Conservation (phyloP, 2,329 filamentous ascomycete species). For the Berkeleyomyces rouxiae region DNA sequence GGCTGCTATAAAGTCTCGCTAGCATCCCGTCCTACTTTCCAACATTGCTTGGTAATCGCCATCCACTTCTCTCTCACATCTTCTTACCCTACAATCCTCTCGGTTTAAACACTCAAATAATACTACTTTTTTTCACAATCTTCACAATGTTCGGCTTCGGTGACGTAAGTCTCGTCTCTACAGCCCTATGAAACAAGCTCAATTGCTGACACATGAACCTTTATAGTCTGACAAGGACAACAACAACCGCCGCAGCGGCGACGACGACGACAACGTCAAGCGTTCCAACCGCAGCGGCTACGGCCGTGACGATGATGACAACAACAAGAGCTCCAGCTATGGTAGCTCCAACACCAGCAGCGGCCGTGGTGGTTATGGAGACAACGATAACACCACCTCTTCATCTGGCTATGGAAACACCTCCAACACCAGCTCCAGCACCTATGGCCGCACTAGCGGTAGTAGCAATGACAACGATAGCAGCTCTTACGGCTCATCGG, state of each 20-base stretch:
- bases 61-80: neutral
- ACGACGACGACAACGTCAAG: constrained; percentile 14
- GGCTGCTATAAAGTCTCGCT: neutral
- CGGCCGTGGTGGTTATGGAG: neutral
- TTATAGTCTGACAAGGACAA: constrained; percentile 4
- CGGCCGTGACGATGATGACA: neutral
- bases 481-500: constrained; percentile 14
- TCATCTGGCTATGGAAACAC: constrained; percentile 13
- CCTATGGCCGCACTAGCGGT: neutral
- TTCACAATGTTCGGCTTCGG: constrained; percentile 10
- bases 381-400: neutral
- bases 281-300: neutral
- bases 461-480: constrained; percentile 6
- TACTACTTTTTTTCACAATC: neutral
- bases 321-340: neutral
- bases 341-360: neutral
- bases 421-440: constrained; percentile 16
- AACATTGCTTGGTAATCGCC: neutral
- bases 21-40: neutral
- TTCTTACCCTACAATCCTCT: neutral
- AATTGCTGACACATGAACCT: neutral
- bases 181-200: neutral
- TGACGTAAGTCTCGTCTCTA: neutral
- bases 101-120: neutral
- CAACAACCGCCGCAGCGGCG: constrained; percentile 12